phyloP scores from a whole-genome alignment of 2,329 filamentous ascomycete species.

The Phaeosphaeria sp. region DNA sequence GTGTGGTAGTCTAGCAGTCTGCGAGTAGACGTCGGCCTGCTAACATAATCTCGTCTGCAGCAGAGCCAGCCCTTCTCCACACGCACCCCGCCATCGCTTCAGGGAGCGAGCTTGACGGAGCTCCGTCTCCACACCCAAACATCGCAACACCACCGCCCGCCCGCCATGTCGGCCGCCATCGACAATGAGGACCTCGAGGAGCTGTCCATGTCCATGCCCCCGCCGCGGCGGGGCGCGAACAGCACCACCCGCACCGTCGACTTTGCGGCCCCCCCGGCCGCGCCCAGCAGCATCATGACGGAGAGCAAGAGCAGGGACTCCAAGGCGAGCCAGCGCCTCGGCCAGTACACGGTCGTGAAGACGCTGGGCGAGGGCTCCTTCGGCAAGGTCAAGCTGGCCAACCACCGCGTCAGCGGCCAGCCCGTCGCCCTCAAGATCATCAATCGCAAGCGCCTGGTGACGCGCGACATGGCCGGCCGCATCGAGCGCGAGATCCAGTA shows the following conservation, averaged over 20 bases:
- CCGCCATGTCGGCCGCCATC: slow-evolving; percentile 57
- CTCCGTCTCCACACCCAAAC: slow-evolving; percentile 2
- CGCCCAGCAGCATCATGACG: slow-evolving; percentile 27
- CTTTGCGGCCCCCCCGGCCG: slow-evolving; percentile 37
- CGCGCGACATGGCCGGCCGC: slow-evolving; percentile 94
- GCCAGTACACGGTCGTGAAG: slow-evolving; percentile 87
- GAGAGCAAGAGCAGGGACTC: slow-evolving; percentile 56
- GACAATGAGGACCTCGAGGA: slow-evolving; percentile 74
- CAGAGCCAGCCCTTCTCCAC: slow-evolving; percentile 1
- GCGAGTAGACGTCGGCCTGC: too few relatives aligned
- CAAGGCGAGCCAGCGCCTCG: slow-evolving; percentile 82
- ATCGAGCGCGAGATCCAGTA: slow-evolving; percentile 99
- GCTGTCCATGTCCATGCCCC: slow-evolving; percentile 76
- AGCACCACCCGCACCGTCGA: slow-evolving; percentile 46
- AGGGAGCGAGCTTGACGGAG: not conserved
- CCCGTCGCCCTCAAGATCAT: slow-evolving; percentile 99
- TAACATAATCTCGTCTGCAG: slow-evolving; percentile 1
- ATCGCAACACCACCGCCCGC: slow-evolving; percentile 4
- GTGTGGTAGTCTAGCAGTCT: too few relatives aligned
- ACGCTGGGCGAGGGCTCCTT: slow-evolving; percentile 97
- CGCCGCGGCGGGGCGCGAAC: slow-evolving; percentile 61
- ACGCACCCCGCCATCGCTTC: not conserved
- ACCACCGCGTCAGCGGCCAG: slow-evolving; percentile 89
- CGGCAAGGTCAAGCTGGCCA: slow-evolving; percentile 96
- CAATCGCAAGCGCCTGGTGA: slow-evolving; percentile 92